These are phyloP conservation scores for Paspalum vaginatum DNA, from an alignment of 176 grass and related monocot species.

Conservation along the genomic window DNA sequence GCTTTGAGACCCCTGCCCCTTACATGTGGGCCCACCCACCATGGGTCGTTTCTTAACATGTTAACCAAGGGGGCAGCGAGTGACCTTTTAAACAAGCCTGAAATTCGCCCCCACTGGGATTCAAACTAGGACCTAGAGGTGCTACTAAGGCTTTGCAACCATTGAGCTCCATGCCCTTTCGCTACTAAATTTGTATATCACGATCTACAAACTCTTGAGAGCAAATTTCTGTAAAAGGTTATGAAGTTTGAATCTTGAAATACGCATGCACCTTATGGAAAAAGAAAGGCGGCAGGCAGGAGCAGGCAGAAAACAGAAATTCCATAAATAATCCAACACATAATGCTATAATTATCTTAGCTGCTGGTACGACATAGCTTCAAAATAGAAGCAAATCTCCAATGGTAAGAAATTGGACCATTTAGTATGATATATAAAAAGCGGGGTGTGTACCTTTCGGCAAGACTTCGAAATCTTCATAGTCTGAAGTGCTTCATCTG, in stretches of 20 bases:
- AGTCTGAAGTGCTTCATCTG: conserved; percentile 80
- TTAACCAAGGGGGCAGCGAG: no score
- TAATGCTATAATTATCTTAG: not conserved
- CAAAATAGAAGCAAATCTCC: not conserved
- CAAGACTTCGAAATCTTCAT: conserved; percentile 68
- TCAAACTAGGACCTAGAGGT: no score
- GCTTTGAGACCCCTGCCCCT: no score
- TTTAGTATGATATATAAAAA: conserved; percentile 22
- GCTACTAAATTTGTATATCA: not conserved
- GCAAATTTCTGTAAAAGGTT: not conserved
- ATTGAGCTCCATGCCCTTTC: no score
- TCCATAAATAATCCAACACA: not conserved
- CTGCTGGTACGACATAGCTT: not conserved
- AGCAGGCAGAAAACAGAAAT: not conserved
- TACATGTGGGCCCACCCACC: no score
- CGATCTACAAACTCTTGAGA: not conserved
- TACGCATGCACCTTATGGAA: not conserved
- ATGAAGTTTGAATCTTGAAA: not conserved
- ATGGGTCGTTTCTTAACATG: no score
- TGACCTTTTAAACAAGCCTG: no score
- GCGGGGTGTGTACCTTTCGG: conserved; percentile 60
- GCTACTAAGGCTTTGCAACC: no score
- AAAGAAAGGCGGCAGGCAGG: not conserved
- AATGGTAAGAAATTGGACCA: conserved; percentile 21
- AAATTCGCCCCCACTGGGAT: no score